Evolutionary conservation across 352 stramenopile genomes (phyloP), one percentile per base, ranked within the genome.

Genomic region (Plasmopara halstedii): DNA sequence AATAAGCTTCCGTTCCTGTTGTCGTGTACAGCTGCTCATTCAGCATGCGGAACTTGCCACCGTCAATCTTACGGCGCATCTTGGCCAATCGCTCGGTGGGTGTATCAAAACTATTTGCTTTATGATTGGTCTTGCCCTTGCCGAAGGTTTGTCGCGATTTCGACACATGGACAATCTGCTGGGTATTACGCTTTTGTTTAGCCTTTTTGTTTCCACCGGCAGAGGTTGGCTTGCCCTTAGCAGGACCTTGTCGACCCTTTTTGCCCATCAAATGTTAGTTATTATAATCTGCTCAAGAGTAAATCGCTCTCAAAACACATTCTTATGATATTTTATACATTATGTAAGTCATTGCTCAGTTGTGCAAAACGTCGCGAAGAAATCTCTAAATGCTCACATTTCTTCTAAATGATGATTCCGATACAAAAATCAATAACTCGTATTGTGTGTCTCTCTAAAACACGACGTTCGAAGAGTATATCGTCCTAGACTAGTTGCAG

Each of bases 21-120:
- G 67, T 97, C 5, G 95, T 99, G 70, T 99, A 99, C 13, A 99
- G 62, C 59, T 98, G 85, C 67, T 99, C 97, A 58, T 99, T 99
- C 9, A 99, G 79, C 75, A 97, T 97, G 46, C 97, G 88, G 70
- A 99, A 99, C 58, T 97, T 89, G 40, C 85, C 89, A 22, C 94
- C 93, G 34, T 95, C 78, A 13, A 99, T 70, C 10, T 92, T 83
- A 11, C 81, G 78, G 14, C 88, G 79, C 72, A 97, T 91, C 42
- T 85, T 73, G 7, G 70, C 76, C 53, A 92, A 61, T 9, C 73
- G 63, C 7, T 67, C 55, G 8, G 41, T 50, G 7, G 44, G 44
- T n/a, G 49, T 58, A n/a, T n/a, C n/a, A 31, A 58, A 21, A 25
- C 36, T n/a, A 34, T 64, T 64, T 6, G 51, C 15, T 26, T 49